A percentile compares a stretch with the other conserved stretches of the same genome.
Conservation (phyloP, 176 grass and related monocot genomes). For the maize (Zea mays) region Zm-B73-REFERENCE-NAM-5.0 NC_050098.1:200191501-200192000, state of each 20-base stretch:
- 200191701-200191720: not conserved
- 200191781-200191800: not conserved
- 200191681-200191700: no score
- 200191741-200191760: constrained; percentile 16
- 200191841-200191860: not conserved
- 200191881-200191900: not conserved
- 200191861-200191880: not conserved
- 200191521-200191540: no score
- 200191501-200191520: no score
- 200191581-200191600: no score
- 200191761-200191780: not conserved
- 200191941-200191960: not conserved
- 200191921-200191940: not conserved
- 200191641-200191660: no score
- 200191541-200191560: no score
- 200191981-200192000: not conserved
- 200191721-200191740: not conserved
- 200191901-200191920: no score
- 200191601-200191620: no score
- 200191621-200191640: no score
- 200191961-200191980: not conserved
- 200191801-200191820: not conserved
- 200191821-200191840: not conserved
- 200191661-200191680: no score
- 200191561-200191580: no score